Base-by-base conservation (phyloP, 2,329 filamentous ascomycete genomes). In the Trichoderma sp. region DNA sequence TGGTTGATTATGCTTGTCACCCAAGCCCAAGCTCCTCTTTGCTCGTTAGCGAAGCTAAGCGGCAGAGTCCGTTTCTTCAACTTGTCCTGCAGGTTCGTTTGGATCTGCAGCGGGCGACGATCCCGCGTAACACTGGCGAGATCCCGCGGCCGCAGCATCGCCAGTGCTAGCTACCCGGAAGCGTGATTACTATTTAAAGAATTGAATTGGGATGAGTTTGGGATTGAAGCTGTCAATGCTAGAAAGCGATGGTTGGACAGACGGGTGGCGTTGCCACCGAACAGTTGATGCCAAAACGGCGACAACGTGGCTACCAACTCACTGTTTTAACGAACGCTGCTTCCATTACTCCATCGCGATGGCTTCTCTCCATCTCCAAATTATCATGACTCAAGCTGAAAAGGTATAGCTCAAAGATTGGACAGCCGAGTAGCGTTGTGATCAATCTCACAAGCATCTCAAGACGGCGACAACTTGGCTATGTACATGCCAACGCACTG, bases 91-190 rank as follows among this genome's bases (percentile, higher is more conserved):
- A 39, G 24, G 21, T 63, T 63, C 24, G 36, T 26, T 47, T 34
- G 57, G 34, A 63, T 63, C 34, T 43, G 34, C 60, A 47, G 15
- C 39, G 32, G 60, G 28, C 21, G 60, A 39, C 32, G 60, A 62
- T 62, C 60, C 60, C 60, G 60, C 34, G 60, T 63, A 63, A 43
- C 34, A 9, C 8, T 39, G 34, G 15, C 34, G 12, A 39, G 58
- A 24, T 62, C 32, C 58, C 58, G 58, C 32, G 58, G 60, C 34
- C 14, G 60, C 24, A 47, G 15, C 14, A 3, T 39, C 36, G 32
- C 36, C 36, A 39, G 39, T 43, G 39, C 39, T n/a, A n/a, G 39
- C 39, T 39, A 39, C 34, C 60, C 60, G 9, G 34, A 26, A 63
- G 24, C 36, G n/a, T 2, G 60, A 62, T 62, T n/a, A 3, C 34